These are phyloP conservation scores for Alternaria alternata DNA, from an alignment of 2,329 filamentous ascomycete genomes.

Conservation along the genomic window DNA sequence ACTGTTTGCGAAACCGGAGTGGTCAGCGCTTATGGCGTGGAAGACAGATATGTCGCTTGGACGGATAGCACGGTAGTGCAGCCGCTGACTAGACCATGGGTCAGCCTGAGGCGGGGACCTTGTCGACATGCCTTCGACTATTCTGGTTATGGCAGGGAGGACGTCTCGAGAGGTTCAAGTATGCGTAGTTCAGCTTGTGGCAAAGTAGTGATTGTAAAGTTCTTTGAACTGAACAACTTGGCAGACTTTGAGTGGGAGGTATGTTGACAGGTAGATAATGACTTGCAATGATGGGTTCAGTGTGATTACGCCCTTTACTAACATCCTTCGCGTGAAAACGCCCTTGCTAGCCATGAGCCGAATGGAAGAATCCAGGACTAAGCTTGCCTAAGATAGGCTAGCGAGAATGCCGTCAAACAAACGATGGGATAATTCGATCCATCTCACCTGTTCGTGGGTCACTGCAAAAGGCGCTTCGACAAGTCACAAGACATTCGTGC, in stretches of 20 bases:
- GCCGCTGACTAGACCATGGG: conserved; percentile 24
- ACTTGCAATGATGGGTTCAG: background rate
- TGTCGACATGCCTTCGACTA: background rate
- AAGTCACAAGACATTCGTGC: background rate
- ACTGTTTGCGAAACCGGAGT: conserved; percentile 36
- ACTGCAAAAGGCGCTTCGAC: background rate
- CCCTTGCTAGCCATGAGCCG: background rate
- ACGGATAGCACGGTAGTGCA: conserved; percentile 38
- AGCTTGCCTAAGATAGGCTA: background rate
- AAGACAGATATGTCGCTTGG: conserved; percentile 35
- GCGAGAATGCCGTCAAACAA: too few relatives aligned
- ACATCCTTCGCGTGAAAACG: background rate
- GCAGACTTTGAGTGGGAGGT: background rate
- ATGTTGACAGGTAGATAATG: background rate
- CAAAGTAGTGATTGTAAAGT: background rate
- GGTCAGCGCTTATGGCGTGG: conserved; percentile 34
- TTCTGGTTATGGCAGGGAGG: background rate
- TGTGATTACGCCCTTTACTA: background rate
- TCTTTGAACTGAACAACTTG: background rate
- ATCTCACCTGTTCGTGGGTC: background rate
- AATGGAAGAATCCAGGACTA: background rate
- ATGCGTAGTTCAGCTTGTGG: background rate
- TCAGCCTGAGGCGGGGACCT: background rate
- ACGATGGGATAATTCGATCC: background rate
- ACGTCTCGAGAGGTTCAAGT: background rate